phyloP scores from a whole-genome alignment of 257 asterid genomes.

The Salvia hispanica region DNA sequence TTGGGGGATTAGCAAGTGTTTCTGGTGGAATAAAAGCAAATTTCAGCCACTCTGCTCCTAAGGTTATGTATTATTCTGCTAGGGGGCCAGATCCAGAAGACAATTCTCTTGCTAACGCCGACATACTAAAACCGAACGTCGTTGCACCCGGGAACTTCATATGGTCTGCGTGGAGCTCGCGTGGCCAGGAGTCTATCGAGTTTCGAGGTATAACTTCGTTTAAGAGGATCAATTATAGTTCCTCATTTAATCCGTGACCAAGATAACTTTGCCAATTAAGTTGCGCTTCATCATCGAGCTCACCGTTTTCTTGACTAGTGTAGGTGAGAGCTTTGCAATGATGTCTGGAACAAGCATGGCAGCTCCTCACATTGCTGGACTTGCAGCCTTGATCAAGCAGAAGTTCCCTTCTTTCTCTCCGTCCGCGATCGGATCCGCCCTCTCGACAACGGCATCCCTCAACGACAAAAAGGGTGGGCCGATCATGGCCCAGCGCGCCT shows the following conservation, averaged over 20 bases:
- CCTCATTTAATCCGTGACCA: no score
- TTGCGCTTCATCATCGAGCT: no score
- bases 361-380: conserved; percentile 95
- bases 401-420: conserved; percentile 71
- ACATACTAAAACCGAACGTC: conserved; percentile 86
- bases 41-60: conserved; percentile 81
- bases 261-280: no score
- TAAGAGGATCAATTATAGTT: no score
- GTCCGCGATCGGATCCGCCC: conserved; percentile 89
- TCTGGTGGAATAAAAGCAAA: conserved; percentile 84
- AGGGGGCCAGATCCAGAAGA: conserved; percentile 99
- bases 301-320: neutral
- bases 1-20: conserved; percentile 79
- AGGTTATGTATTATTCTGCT: conserved; percentile 93
- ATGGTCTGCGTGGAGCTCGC: conserved; percentile 99
- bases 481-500: conserved; percentile 89
- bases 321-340: conserved; percentile 94
- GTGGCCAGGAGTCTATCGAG: conserved; percentile 84
- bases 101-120: conserved; percentile 65
- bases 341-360: conserved; percentile 99
- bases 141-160: conserved; percentile 94
- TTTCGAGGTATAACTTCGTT: conserved; percentile 62
- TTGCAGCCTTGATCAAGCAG: conserved; percentile 88
- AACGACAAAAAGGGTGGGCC: conserved; percentile 69
- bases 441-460: conserved; percentile 90